Conservation (phyloP, 768 basidiomycete species). For the Mycena chlorophos region DNA sequence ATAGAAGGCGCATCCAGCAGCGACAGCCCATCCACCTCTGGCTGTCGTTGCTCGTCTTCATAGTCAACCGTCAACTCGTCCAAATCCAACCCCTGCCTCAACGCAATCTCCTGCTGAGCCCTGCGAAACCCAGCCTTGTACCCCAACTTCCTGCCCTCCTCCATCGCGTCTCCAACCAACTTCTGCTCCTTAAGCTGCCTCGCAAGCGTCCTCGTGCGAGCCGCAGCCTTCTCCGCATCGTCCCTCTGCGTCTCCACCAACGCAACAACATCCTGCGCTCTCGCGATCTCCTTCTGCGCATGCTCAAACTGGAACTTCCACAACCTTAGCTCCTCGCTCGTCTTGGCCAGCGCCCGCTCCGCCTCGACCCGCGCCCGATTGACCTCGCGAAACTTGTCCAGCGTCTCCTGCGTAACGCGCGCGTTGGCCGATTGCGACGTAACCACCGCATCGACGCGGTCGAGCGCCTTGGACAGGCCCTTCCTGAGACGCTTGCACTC, state of each 20-base stretch:
- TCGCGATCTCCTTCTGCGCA: conserved; percentile 41
- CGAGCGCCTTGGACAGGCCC: conserved; percentile 36
- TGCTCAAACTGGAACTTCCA: conserved; percentile 46
- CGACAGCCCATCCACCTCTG: neutral
- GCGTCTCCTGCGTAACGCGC: conserved; percentile 14
- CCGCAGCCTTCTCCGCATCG: conserved; percentile 43
- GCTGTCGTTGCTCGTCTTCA: conserved; percentile 1
- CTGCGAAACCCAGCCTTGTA: conserved; percentile 41
- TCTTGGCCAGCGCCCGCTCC: conserved; percentile 21
- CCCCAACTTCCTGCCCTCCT: conserved; percentile 43
- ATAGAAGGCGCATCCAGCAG: neutral
- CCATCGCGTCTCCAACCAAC: conserved; percentile 39
- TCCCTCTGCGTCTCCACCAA: conserved; percentile 41
- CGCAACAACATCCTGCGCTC: conserved; percentile 41
- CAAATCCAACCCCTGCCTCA: neutral
- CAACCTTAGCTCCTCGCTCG: conserved; percentile 39
- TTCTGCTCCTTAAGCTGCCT: conserved; percentile 40
- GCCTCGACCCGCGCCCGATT: conserved; percentile 30
- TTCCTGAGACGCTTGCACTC: conserved; percentile 41
- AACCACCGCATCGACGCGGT: conserved; percentile 38
- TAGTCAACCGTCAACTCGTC: conserved; percentile 11
- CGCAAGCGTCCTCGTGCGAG: conserved; percentile 38
- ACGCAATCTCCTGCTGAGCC: conserved; percentile 20
- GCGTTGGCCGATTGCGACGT: conserved; percentile 15
- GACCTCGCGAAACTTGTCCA: conserved; percentile 18